Evolutionary conservation across 2,329 filamentous ascomycete species (phyloP).

Genomic region (Aspergillus neotritici): DNA sequence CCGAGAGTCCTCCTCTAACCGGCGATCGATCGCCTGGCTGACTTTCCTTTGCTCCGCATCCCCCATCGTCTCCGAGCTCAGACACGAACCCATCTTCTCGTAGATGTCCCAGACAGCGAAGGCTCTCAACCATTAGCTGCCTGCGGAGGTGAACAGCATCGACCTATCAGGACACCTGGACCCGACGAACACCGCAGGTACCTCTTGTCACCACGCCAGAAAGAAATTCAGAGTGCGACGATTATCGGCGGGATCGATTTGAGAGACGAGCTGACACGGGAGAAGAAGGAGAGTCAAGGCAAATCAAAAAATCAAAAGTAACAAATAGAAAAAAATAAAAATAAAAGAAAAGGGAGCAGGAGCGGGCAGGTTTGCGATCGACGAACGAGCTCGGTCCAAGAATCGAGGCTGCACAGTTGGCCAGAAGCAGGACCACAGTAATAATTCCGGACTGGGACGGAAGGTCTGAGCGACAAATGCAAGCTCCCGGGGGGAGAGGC

Average conservation of each 20-base stretch:
- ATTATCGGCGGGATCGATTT: constrained; percentile 7
- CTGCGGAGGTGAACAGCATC: constrained; percentile 22
- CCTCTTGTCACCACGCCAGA: too few relatives aligned
- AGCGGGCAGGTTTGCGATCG: constrained; percentile 8
- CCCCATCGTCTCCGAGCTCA: constrained; percentile 74
- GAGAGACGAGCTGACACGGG: neutral
- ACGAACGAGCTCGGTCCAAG: constrained; percentile 13
- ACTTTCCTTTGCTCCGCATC: constrained; percentile 91
- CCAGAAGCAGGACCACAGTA: constrained; percentile 9
- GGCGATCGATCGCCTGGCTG: constrained; percentile 91
- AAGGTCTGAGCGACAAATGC: constrained; percentile 17
- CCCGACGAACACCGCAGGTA: constrained; percentile 1
- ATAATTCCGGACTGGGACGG: constrained; percentile 12
- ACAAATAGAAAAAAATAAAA: too few relatives aligned
- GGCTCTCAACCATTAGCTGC: constrained; percentile 18
- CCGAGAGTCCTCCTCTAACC: constrained; percentile 89
- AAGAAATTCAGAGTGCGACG: constrained; percentile 1
- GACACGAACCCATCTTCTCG: constrained; percentile 76
- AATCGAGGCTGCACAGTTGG: constrained; percentile 14
- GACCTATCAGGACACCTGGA: constrained; percentile 20
- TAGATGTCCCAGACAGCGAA: constrained; percentile 18
- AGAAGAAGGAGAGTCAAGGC: neutral
- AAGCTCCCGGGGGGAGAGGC: constrained; percentile 16
- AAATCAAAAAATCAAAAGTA: constrained; percentile 1
- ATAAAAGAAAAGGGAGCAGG: constrained; percentile 5